A percentile compares a stretch with the other conserved stretches of the same genome.
Evolutionary conservation across 192 early-diverging fungal genomes (phyloP).

Genomic region (Dimargaris xerosporica): DNA sequence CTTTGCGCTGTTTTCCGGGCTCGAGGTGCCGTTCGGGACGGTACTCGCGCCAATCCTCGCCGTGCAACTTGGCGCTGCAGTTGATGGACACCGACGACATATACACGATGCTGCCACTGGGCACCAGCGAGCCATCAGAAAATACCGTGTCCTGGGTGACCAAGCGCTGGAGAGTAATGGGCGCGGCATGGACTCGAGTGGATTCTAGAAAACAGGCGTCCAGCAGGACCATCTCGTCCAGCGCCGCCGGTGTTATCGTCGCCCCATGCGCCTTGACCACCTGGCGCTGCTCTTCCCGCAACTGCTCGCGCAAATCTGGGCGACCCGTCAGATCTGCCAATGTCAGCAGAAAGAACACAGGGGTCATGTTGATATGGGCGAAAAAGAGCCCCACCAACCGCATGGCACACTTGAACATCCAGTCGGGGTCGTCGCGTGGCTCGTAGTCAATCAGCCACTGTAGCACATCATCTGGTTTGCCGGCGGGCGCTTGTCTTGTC

Average conservation of each 20-base stretch:
- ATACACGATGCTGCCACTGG: background rate
- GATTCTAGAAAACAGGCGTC: background rate
- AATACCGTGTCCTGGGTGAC: background rate
- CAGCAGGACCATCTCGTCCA: conserved; percentile 1
- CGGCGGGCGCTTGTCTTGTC: background rate
- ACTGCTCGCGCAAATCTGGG: background rate
- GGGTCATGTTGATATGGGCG: background rate
- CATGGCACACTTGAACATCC: background rate
- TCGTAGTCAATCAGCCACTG: background rate
- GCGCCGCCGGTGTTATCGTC: background rate
- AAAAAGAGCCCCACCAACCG: background rate
- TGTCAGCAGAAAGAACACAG: background rate
- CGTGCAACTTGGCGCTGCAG: background rate
- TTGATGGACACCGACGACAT: conserved; percentile 5
- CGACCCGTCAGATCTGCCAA: background rate
- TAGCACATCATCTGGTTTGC: background rate
- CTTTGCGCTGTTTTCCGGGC: background rate
- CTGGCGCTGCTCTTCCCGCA: background rate
- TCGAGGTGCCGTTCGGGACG: conserved; percentile 2
- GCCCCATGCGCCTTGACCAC: background rate
- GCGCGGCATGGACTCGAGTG: background rate
- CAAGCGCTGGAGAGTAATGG: no score
- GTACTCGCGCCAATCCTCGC: background rate
- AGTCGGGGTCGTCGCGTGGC: background rate
- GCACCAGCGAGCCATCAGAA: background rate